A percentile compares a stretch with the other conserved stretches of the same genome.
phyloP scores from a whole-genome alignment of 495 filamentous ascomycete species.

The Oleoguttula mirabilis region DNA sequence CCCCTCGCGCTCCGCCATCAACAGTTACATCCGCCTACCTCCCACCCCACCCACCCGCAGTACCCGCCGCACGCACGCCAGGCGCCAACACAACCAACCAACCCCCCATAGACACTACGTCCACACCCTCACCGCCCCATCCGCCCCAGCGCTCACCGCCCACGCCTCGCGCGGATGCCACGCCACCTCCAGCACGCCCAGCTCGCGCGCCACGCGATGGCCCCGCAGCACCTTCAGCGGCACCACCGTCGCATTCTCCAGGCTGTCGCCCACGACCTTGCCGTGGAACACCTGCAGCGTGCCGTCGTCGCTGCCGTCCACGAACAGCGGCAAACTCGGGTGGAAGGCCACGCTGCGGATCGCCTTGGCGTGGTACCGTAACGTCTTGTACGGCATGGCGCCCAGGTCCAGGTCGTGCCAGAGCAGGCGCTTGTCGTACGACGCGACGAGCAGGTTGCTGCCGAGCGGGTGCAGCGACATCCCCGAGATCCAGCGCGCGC shows the following conservation, averaged over 20 bases:
- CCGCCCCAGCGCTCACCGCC: slow-evolving; percentile 86
- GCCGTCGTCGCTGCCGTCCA: slow-evolving; percentile 87
- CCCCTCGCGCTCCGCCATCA: too few relatives aligned
- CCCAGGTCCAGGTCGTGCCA: slow-evolving; percentile 97
- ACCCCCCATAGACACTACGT: too few relatives aligned
- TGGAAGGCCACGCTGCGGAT: slow-evolving; percentile 83
- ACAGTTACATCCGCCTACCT: too few relatives aligned
- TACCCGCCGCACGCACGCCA: too few relatives aligned
- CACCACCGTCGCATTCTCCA: slow-evolving; percentile 92
- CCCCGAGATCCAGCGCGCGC: slow-evolving; percentile 86
- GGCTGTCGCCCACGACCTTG: slow-evolving; percentile 80
- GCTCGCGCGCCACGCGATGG: slow-evolving; percentile 62
- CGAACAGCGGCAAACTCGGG: slow-evolving; percentile 68
- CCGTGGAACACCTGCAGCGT: slow-evolving; percentile 93
- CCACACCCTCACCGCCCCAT: slow-evolving; percentile 80
- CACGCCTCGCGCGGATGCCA: slow-evolving; percentile 91
- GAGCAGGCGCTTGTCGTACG: slow-evolving; percentile 83
- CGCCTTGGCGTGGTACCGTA: slow-evolving; percentile 84
- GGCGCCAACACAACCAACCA: too few relatives aligned
- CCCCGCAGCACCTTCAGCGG: slow-evolving; percentile 89
- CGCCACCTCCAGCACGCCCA: slow-evolving; percentile 86
- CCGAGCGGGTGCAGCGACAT: slow-evolving; percentile 88
- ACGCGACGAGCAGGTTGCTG: slow-evolving; percentile 85
- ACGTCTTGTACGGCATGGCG: slow-evolving; percentile 80
- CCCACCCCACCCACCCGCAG: too few relatives aligned